Evolutionary conservation across 202 grass and related monocot genomes (phyloP).

Genomic region (Bolboschoenoplectus hybrid): DNA sequence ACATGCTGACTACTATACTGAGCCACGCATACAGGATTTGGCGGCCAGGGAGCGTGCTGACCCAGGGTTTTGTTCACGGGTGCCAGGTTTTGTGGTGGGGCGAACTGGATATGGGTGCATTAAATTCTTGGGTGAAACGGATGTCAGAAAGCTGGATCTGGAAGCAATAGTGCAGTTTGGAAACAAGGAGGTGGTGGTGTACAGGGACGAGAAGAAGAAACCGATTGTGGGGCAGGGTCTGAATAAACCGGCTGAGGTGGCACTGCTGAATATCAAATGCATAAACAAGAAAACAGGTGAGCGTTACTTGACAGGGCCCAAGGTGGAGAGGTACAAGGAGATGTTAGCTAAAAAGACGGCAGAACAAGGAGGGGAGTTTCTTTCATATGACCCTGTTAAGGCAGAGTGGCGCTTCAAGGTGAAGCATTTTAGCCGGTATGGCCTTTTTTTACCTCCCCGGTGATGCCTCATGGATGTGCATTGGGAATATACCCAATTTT

Average conservation of each 20-base stretch:
- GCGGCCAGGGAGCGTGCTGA: slow-evolving; percentile 83
- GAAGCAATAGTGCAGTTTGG: slow-evolving; percentile 78
- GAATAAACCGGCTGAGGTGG: slow-evolving; percentile 80
- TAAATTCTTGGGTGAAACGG: slow-evolving; percentile 71
- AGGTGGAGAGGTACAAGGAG: slow-evolving; percentile 72
- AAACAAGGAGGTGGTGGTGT: slow-evolving; percentile 81
- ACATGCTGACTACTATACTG: slow-evolving; percentile 72
- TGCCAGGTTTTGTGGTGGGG: slow-evolving; percentile 76
- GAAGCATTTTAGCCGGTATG: slow-evolving; percentile 74
- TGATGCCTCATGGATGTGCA: slow-evolving; percentile 6
- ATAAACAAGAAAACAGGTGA: slow-evolving; percentile 71
- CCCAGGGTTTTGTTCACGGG: slow-evolving; percentile 67
- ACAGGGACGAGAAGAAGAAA: slow-evolving; percentile 86
- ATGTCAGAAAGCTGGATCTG: slow-evolving; percentile 74
- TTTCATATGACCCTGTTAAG: slow-evolving; percentile 61
- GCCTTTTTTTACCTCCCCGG: slow-evolving; percentile 24
- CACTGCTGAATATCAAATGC: slow-evolving; percentile 77
- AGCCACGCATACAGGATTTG: slow-evolving; percentile 80
- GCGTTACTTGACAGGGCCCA: slow-evolving; percentile 46
- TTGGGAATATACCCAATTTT: slow-evolving; percentile 20
- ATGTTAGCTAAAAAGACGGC: slow-evolving; percentile 66
- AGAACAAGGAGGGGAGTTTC: slow-evolving; percentile 73
- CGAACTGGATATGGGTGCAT: slow-evolving; percentile 77
- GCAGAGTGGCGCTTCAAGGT: slow-evolving; percentile 93
- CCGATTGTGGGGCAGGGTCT: slow-evolving; percentile 70